Base-by-base conservation (phyloP, 2,329 filamentous ascomycete species). In the Colletotrichum abscissum region DNA sequence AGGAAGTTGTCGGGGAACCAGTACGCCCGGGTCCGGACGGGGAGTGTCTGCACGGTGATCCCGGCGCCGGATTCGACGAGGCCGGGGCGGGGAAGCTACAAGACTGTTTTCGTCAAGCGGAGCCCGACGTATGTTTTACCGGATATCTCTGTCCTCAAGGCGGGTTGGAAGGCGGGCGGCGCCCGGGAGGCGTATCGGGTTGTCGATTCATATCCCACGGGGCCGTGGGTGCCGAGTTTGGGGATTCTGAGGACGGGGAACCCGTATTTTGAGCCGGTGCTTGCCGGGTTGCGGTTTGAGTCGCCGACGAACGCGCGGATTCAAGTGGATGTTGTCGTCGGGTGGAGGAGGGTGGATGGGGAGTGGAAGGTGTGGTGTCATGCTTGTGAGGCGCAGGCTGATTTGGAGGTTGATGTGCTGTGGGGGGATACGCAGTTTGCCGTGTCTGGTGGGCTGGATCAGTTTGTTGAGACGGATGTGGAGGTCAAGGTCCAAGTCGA, bases 21-120 rank as follows among this genome's bases (percentile, higher is more conserved):
- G 38, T 63, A 52, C 19, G 59, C 42, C 42, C 46, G 42, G n/a
- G 59, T 63, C 19, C 59, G n/a, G 26, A 52, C 24, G 19, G 42
- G 59, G 38, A 63, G 26, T 3, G 42, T 63, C 5, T 63, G 38
- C 26, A 63, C 42, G 26, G 38, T 12, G 24, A 63, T 52, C 26
- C 42, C 42, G 26, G 59, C 42, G 59, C 59, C 59, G 59, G 42
- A 63, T 28, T 63, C 59, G 24, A 33, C 59, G 38, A 63, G 46
- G 42, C 59, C 59, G 1, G 59, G 42, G 19, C 16, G 59, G 42
- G 59, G 59, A 1, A 8, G 42, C 42, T 49, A 63, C 59, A 63
- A 63, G 59, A 63, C 42, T 12, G n/a, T 33, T 7, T 52, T 52
- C 42, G 42, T 63, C 24, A 63, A 33, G 19, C n/a, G 42, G 42